A percentile compares a stretch with the other conserved stretches of the same genome.
These are phyloP conservation scores for Pelargonium fulgidum DNA, from an alignment of 441 rosid species.

Conservation along the genomic window DNA sequence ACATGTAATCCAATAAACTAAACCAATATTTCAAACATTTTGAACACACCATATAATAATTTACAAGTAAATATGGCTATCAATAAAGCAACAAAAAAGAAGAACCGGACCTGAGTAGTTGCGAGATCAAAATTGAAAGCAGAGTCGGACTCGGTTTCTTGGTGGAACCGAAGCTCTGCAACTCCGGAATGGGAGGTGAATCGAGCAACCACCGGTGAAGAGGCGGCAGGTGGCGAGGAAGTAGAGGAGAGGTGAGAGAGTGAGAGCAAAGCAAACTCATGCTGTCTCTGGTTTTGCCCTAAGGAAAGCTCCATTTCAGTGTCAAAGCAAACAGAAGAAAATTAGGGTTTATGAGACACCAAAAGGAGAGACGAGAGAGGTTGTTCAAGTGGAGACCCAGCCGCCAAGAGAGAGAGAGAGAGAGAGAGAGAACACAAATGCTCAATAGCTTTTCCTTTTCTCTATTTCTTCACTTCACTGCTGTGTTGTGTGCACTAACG, in stretches of 20 bases:
- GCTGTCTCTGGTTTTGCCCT: constrained; percentile 27
- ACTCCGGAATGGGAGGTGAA: constrained; percentile 38
- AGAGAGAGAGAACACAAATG: neutral
- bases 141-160: constrained; percentile 32
- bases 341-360: neutral
- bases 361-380: neutral
- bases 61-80: neutral
- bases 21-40: too few relatives aligned
- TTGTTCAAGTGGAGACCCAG: neutral
- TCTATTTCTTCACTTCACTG: too few relatives aligned
- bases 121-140: constrained; percentile 37
- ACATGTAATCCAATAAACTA: neutral
- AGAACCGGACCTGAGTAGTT: constrained; percentile 42
- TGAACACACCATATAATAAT: neutral
- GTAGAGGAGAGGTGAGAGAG: too few relatives aligned
- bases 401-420: neutral
- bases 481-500: too few relatives aligned
- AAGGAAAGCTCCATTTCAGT: constrained; percentile 25
- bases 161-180: constrained; percentile 45
- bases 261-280: constrained; percentile 32
- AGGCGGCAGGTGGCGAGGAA: neutral
- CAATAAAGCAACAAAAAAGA: neutral
- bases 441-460: too few relatives aligned
- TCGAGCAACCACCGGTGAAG: constrained; percentile 39
- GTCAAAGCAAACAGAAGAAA: neutral